Evolutionary conservation across 805 yeast species (phyloP).

Genomic region (Pichia kluyveri): DNA sequence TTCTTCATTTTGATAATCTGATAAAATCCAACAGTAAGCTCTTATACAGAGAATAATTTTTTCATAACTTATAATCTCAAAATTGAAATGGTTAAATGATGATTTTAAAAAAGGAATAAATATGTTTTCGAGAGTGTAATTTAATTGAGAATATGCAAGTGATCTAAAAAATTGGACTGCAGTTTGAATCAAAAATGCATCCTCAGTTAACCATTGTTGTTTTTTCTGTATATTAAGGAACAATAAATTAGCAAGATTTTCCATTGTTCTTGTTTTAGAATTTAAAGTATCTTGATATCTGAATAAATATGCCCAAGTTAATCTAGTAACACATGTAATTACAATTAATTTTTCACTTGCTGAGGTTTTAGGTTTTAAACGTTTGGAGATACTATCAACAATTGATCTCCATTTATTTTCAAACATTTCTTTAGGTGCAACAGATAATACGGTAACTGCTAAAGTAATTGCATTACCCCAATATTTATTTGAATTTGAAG

Average conservation of each 20-base stretch:
- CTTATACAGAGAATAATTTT: slow-evolving; percentile 58
- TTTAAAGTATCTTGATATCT: slow-evolving; percentile 84
- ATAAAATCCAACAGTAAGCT: slow-evolving; percentile 62
- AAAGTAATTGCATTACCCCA: slow-evolving; percentile 67
- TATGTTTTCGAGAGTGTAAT: slow-evolving; percentile 70
- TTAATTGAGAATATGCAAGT: slow-evolving; percentile 70
- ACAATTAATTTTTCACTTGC: slow-evolving; percentile 45
- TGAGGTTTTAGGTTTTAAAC: slow-evolving; percentile 52
- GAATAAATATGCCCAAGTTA: slow-evolving; percentile 85
- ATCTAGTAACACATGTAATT: slow-evolving; percentile 58
- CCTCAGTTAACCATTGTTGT: slow-evolving; percentile 70
- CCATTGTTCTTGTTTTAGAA: slow-evolving; percentile 74
- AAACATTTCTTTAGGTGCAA: slow-evolving; percentile 72
- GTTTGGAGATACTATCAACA: slow-evolving; percentile 52
- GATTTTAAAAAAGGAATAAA: slow-evolving; percentile 58
- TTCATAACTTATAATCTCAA: slow-evolving; percentile 65
- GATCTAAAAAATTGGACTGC: slow-evolving; percentile 68
- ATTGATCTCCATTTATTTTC: slow-evolving; percentile 60
- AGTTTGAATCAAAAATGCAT: slow-evolving; percentile 51
- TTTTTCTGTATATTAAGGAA: slow-evolving; percentile 42
- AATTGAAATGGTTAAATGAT: slow-evolving; percentile 45
- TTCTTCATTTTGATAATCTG: slow-evolving; percentile 47
- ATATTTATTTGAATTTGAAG: slow-evolving; percentile 32
- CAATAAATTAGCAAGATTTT: slow-evolving; percentile 50
- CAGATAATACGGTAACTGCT: slow-evolving; percentile 66